A percentile compares a stretch with the other conserved stretches of the same genome.
These are phyloP conservation scores for Calonectria honghensis DNA, from an alignment of 2,329 filamentous ascomycete species.

Conservation along the genomic window DNA sequence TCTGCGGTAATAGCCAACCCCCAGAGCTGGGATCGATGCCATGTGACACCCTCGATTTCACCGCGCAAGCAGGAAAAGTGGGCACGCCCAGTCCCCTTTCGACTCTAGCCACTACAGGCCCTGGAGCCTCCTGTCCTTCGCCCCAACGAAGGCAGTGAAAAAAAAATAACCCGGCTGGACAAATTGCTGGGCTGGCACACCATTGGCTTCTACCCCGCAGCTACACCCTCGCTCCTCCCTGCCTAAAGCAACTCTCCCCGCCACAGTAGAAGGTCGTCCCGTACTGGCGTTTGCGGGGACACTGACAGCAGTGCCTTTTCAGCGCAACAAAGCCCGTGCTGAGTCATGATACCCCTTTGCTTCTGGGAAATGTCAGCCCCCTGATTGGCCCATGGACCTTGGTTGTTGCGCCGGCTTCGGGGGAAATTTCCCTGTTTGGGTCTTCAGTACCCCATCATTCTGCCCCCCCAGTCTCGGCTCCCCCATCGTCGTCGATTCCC, in stretches of 20 bases:
- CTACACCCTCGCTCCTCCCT: constrained; percentile 17
- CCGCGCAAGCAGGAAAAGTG: constrained; percentile 13
- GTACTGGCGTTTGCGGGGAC: constrained; percentile 44
- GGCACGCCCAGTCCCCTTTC: constrained; percentile 27
- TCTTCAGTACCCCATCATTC: constrained; percentile 28
- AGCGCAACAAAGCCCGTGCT: constrained; percentile 26
- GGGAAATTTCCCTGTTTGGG: constrained; percentile 50
- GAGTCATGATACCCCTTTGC: constrained; percentile 38
- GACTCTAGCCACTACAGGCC: constrained; percentile 19
- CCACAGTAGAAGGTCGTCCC: constrained; percentile 34
- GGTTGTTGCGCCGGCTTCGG: constrained; percentile 38
- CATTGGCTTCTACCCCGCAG: constrained; percentile 43
- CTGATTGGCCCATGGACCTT: constrained; percentile 40
- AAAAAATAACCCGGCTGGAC: constrained; percentile 3
- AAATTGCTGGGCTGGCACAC: background rate
- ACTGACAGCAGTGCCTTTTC: background rate
- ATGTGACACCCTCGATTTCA: constrained; percentile 30
- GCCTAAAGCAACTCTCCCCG: constrained; percentile 39
- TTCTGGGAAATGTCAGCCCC: constrained; percentile 19
- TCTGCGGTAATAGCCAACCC: constrained; percentile 8
- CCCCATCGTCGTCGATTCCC: constrained; percentile 37
- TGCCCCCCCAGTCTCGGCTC: constrained; percentile 18
- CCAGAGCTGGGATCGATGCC: constrained; percentile 13
- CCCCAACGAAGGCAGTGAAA: constrained; percentile 4
- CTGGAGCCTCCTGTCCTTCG: constrained; percentile 18